Percentiles rank a stretch among this genome's conserved stretches.
These are phyloP conservation scores for Cyberlindnera amylophila DNA, from an alignment of 805 yeast genomes.

Conservation along the genomic window DNA sequence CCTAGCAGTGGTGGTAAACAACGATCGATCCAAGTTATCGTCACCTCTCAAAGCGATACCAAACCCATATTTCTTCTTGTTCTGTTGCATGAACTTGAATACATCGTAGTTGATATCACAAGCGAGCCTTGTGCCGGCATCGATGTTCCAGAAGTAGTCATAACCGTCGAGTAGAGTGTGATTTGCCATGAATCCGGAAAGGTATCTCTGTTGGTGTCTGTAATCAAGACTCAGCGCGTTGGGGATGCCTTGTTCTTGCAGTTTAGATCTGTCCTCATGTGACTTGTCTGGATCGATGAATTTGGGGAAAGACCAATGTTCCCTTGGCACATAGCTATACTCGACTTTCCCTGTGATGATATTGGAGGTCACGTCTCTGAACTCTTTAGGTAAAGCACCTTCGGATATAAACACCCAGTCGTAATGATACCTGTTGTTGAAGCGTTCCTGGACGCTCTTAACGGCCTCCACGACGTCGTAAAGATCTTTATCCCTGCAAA, in stretches of 20 bases:
- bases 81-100: constrained; percentile 52
- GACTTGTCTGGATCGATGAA: constrained; percentile 52
- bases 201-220: constrained; percentile 54
- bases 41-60: constrained; percentile 54
- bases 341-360: constrained; percentile 52
- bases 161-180: constrained; percentile 54
- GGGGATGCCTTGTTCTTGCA: constrained; percentile 38
- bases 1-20: constrained; percentile 51
- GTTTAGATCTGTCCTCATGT: constrained; percentile 34
- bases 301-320: constrained; percentile 65
- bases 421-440: constrained; percentile 55
- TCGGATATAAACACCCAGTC: constrained; percentile 78
- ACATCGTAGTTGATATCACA: constrained; percentile 65
- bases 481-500: constrained; percentile 5
- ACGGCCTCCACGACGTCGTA: constrained; percentile 50
- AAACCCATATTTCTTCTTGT: constrained; percentile 59
- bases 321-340: constrained; percentile 53
- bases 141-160: constrained; percentile 71
- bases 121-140: constrained; percentile 52
- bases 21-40: constrained; percentile 48
- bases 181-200: constrained; percentile 50
- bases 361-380: constrained; percentile 39
- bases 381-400: constrained; percentile 49
- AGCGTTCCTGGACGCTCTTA: constrained; percentile 70
- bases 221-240: constrained; percentile 58